A percentile compares a stretch with the other conserved stretches of the same genome.
phyloP scores from a whole-genome alignment of 169 alveolate species.

The Eimeria maxima region DNA sequence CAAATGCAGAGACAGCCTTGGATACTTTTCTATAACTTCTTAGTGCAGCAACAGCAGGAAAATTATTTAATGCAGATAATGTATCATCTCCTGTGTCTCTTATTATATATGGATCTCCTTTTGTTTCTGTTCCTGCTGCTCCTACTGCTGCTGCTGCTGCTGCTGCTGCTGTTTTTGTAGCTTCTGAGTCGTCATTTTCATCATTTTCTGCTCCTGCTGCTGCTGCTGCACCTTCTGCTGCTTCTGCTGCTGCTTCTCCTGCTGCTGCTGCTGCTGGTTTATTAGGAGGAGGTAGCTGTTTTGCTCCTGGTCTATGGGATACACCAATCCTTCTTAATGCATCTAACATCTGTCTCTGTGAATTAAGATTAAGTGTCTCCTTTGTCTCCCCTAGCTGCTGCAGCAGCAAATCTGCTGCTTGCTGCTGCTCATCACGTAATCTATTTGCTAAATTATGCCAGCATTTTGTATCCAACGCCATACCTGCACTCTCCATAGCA shows the following conservation, averaged over 20 bases:
- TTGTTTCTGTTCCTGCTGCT: constrained; percentile 16
- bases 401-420: constrained; percentile 85
- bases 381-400: constrained; percentile 85
- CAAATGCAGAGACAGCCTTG: constrained; percentile 92
- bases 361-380: constrained; percentile 87
- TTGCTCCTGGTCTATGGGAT: constrained; percentile 65
- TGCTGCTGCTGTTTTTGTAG: background rate
- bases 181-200: too few species aligned
- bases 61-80: constrained; percentile 88
- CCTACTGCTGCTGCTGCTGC: constrained; percentile 30
- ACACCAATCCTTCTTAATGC: constrained; percentile 77
- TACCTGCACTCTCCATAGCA: constrained; percentile 92
- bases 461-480: constrained; percentile 87
- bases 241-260: constrained; percentile 1
- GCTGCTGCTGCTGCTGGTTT: constrained; percentile 12
- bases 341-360: constrained; percentile 86
- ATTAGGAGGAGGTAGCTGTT: constrained; percentile 25
- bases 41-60: constrained; percentile 89
- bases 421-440: constrained; percentile 86
- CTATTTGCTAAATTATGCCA: constrained; percentile 87
- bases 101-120: background rate
- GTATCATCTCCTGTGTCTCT: constrained; percentile 91
- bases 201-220: too few species aligned
- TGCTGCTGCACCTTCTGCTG: background rate
- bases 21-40: constrained; percentile 89